Conservation (phyloP, 1,139 yeast genomes). For the Barnettozyma hawaiiensis region DNA sequence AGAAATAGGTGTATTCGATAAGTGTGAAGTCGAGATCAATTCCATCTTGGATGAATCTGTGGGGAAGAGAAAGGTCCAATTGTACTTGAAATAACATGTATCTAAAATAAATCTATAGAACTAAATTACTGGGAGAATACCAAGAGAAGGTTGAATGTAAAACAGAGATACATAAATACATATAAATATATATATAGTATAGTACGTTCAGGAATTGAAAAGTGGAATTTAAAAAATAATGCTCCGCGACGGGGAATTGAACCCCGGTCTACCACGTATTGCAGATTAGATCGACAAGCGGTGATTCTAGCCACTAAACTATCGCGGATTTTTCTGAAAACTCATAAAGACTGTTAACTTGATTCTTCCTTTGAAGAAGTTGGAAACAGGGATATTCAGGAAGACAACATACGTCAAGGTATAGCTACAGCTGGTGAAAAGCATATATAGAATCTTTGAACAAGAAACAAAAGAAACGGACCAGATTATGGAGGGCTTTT, state of each 20-base stretch:
- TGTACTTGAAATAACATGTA: constrained; percentile 42
- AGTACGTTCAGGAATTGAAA: no score
- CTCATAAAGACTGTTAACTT: no score
- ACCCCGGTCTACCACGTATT: constrained; percentile 64
- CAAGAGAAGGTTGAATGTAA: no score
- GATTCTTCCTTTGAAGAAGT: no score
- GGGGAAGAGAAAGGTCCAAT: constrained; percentile 89
- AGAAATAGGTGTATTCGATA: constrained; percentile 73
- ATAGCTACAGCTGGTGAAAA: no score
- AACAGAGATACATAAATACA: not conserved
- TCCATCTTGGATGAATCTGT: constrained; percentile 81
- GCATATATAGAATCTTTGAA: no score
- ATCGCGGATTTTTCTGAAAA: constrained; percentile 6
- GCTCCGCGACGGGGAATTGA: constrained; percentile 68
- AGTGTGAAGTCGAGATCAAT: constrained; percentile 74
- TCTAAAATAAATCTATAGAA: not conserved
- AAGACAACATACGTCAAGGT: no score
- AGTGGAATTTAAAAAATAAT: not conserved
- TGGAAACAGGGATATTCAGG: no score
- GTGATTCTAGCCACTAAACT: constrained; percentile 27
- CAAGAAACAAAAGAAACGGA: no score
- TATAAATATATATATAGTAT: not conserved
- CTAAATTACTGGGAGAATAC: no score
- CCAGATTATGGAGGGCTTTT: no score
- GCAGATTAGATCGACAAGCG: constrained; percentile 23